phyloP scores from a whole-genome alignment of 768 basidiomycete genomes.

The Glaciozyma antarctica region DNA sequence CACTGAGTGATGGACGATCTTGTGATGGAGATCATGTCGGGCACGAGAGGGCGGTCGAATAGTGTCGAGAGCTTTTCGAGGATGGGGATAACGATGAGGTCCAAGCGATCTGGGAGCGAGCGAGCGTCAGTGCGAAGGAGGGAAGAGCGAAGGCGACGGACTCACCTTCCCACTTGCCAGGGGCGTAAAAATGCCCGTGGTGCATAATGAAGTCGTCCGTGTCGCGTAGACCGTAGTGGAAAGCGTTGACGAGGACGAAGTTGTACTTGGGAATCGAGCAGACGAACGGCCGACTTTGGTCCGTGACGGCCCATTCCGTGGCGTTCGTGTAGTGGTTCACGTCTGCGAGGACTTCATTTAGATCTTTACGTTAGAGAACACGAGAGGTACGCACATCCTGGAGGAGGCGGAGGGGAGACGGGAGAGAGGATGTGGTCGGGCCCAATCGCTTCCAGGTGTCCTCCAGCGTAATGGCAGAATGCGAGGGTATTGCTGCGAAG shows the following conservation, averaged over 20 bases:
- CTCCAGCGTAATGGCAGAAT: conserved; percentile 8
- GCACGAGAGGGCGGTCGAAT: conserved; percentile 1
- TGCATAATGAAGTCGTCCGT: conserved; percentile 2
- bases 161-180: conserved; percentile 14
- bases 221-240: conserved; percentile 24
- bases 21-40: conserved; percentile 15
- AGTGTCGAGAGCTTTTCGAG: background rate
- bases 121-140: background rate
- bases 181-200: conserved; percentile 24
- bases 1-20: too few species aligned
- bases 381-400: conserved; percentile 11
- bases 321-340: too few species aligned
- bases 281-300: conserved; percentile 14
- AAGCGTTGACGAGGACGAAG: conserved; percentile 20
- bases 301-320: conserved; percentile 9
- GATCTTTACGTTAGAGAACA: too few species aligned
- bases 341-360: too few species aligned
- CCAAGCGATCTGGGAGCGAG: conserved; percentile 16
- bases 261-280: conserved; percentile 16
- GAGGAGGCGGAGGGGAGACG: background rate
- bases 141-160: too few species aligned
- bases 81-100: conserved; percentile 21
- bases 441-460: conserved; percentile 14
- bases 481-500: conserved; percentile 12
- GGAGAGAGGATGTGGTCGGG: conserved; percentile 10